Percentiles rank a stretch among this genome's conserved stretches.
These are phyloP conservation scores for Phytomonas sp. DNA, from an alignment of 208 protist genomes.

Conservation along the genomic window DNA sequence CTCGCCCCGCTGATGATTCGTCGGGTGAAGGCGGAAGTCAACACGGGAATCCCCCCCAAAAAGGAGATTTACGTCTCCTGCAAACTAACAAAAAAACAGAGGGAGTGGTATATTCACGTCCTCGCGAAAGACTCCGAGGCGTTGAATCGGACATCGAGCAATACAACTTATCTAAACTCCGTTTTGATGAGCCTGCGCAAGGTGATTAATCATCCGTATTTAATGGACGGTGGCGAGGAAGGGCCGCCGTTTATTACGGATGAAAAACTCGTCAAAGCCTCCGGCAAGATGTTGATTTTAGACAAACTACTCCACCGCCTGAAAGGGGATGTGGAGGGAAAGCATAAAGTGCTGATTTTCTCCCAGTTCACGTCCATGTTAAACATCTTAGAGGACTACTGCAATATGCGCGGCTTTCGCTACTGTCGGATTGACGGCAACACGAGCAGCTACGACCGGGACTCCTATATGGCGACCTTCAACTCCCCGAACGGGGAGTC, in stretches of 20 bases:
- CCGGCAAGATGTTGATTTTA: slow-evolving; percentile 93
- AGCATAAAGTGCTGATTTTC: slow-evolving; percentile 97
- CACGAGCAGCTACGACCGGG: slow-evolving; percentile 78
- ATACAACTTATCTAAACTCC: slow-evolving; percentile 54
- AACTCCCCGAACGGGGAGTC: slow-evolving; percentile 83
- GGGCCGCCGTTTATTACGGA: slow-evolving; percentile 85
- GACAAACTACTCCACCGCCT: slow-evolving; percentile 91
- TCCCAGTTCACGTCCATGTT: slow-evolving; percentile 94
- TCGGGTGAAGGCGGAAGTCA: slow-evolving; percentile 95
- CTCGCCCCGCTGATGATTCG: slow-evolving; percentile 95
- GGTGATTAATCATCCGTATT: slow-evolving; percentile 94
- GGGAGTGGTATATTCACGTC: slow-evolving; percentile 92
- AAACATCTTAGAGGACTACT: slow-evolving; percentile 91
- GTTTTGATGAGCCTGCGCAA: slow-evolving; percentile 90
- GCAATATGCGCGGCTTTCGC: slow-evolving; percentile 61
- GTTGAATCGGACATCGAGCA: slow-evolving; percentile 84
- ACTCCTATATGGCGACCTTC: slow-evolving; percentile 93
- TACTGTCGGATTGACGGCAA: slow-evolving; percentile 90
- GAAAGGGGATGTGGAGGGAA: slow-evolving; percentile 39
- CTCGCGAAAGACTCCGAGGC: slow-evolving; percentile 92
- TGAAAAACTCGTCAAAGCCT: slow-evolving; percentile 83
- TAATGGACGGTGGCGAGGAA: slow-evolving; percentile 93
- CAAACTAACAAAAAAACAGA: slow-evolving; percentile 90
- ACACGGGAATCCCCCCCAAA: slow-evolving; percentile 95
- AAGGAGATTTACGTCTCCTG: slow-evolving; percentile 96